A percentile compares a stretch with the other conserved stretches of the same genome.
phyloP scores from a whole-genome alignment of 2,329 filamentous ascomycete genomes.

The Ophiostoma angusticollis region DNA sequence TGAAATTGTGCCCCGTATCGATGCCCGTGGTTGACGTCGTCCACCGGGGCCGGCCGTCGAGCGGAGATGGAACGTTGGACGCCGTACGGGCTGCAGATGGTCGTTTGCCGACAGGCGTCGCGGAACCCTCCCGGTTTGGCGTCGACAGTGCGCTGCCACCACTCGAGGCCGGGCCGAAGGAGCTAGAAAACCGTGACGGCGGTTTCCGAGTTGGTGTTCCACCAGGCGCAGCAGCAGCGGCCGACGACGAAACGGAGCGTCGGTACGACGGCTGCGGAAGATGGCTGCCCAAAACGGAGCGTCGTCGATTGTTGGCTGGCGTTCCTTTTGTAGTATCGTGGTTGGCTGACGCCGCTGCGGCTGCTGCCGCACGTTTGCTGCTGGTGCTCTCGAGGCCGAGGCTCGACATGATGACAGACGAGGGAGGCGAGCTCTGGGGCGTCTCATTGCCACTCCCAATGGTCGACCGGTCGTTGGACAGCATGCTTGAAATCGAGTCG shows the following conservation, averaged over 20 bases:
- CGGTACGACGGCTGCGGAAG: slow-evolving; percentile 33
- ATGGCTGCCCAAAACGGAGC: slow-evolving; percentile 33
- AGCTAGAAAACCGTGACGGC: slow-evolving; percentile 18
- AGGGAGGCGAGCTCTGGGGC: slow-evolving; percentile 53
- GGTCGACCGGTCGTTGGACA: slow-evolving; percentile 68
- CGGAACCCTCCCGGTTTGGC: slow-evolving; percentile 29
- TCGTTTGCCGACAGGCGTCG: slow-evolving; percentile 34
- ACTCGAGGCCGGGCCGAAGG: background rate
- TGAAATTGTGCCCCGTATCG: slow-evolving; percentile 57
- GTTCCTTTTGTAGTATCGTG: slow-evolving; percentile 21
- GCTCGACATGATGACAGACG: slow-evolving; percentile 47
- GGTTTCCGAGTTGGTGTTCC: slow-evolving; percentile 26
- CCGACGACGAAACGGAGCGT: slow-evolving; percentile 29
- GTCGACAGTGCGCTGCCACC: slow-evolving; percentile 15
- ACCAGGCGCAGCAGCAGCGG: slow-evolving; percentile 33
- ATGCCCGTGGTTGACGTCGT: slow-evolving; percentile 52
- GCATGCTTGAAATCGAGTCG: slow-evolving; percentile 85
- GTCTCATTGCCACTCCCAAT: slow-evolving; percentile 57
- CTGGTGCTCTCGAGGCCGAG: slow-evolving; percentile 29
- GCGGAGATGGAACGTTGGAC: slow-evolving; percentile 24
- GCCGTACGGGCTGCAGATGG: background rate
- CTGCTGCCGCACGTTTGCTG: slow-evolving; percentile 27
- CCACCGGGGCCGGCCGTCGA: slow-evolving; percentile 56
- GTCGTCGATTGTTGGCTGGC: slow-evolving; percentile 28
- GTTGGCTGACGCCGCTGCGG: too few species aligned